Evolutionary conservation across 2,329 filamentous ascomycete genomes (phyloP).

Genomic region (Hypocreales sp.): DNA sequence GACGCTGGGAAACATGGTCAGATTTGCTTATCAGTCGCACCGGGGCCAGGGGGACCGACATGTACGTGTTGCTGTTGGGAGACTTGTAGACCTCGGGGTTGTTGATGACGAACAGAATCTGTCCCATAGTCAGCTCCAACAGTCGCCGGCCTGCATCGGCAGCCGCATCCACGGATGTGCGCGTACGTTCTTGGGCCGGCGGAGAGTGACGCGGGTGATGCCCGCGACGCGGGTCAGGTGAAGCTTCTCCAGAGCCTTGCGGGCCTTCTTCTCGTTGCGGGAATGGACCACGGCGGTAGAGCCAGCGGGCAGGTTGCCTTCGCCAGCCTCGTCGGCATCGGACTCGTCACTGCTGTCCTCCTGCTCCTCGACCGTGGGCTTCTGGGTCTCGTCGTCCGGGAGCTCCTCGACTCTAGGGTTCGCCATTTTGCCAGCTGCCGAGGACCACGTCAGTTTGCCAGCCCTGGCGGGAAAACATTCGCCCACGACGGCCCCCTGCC

Average conservation of each 20-base stretch:
- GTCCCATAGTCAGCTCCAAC: conserved; percentile 10
- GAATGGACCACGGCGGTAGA: conserved; percentile 87
- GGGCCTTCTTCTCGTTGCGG: conserved; percentile 99
- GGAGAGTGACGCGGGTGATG: conserved; percentile 95
- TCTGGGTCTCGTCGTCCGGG: conserved; percentile 77
- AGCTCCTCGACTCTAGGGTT: conserved; percentile 98
- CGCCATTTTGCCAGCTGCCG: conserved; percentile 53
- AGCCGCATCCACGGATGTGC: conserved; percentile 2
- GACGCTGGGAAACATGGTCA: conserved; percentile 43
- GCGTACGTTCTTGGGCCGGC: conserved; percentile 97
- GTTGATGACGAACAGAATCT: conserved; percentile 99
- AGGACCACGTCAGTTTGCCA: conserved; percentile 2
- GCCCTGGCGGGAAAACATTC: conserved; percentile 2
- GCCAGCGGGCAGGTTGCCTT: conserved; percentile 65
- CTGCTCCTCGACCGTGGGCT: conserved; percentile 62
- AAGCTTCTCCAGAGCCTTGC: conserved; percentile 98
- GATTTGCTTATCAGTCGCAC: not conserved
- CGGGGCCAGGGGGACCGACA: conserved; percentile 46
- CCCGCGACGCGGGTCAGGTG: conserved; percentile 91
- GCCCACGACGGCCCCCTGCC: no score
- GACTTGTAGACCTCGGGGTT: conserved; percentile 99
- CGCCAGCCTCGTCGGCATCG: conserved; percentile 61
- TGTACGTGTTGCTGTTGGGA: conserved; percentile 98
- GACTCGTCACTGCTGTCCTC: conserved; percentile 61
- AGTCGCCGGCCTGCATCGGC: not conserved